Percentiles rank a stretch among this genome's conserved stretches.
phyloP scores from a whole-genome alignment of 306 rosid species.

The Benincasa hispida region DNA sequence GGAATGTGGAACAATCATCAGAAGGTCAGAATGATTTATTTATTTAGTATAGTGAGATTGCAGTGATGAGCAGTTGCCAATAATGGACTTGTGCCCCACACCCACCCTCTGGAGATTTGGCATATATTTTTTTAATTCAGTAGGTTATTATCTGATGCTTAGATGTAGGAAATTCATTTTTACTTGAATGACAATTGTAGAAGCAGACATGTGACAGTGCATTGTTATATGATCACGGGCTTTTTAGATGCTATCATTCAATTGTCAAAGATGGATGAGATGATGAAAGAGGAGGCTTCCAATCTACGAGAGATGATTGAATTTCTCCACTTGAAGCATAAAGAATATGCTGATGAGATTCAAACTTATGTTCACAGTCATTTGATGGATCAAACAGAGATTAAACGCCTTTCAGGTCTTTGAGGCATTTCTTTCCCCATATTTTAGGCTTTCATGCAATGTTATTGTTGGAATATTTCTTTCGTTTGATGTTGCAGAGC shows the following conservation, averaged over 20 bases:
- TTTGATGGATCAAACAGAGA: conserved; percentile 43
- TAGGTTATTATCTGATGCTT: not conserved
- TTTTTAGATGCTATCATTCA: conserved; percentile 54
- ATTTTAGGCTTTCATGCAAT: not conserved
- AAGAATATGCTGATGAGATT: conserved; percentile 44
- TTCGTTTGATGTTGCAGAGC: not conserved
- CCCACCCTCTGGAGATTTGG: not conserved
- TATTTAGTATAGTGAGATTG: not conserved
- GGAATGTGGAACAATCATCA: conserved; percentile 36
- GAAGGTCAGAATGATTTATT: conserved; percentile 51
- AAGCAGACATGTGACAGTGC: conserved; percentile 4
- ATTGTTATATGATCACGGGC: conserved; percentile 20
- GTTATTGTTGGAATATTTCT: not conserved
- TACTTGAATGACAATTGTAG: conserved; percentile 6
- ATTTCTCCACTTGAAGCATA: conserved; percentile 52
- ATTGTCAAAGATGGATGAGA: conserved; percentile 66
- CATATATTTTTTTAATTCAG: not conserved
- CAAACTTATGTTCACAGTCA: conserved; percentile 29
- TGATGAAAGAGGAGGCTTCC: conserved; percentile 61
- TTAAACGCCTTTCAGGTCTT: conserved; percentile 55
- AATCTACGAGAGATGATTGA: conserved; percentile 39
- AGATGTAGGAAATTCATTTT: conserved; percentile 3
- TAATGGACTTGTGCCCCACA: not conserved
- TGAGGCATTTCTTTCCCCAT: conserved; percentile 6
- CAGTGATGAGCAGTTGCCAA: not conserved